Evolutionary conservation across 306 rosid genomes (phyloP), one percentile per base, ranked within the genome.

Genomic region (Quillaja saponaria): DNA sequence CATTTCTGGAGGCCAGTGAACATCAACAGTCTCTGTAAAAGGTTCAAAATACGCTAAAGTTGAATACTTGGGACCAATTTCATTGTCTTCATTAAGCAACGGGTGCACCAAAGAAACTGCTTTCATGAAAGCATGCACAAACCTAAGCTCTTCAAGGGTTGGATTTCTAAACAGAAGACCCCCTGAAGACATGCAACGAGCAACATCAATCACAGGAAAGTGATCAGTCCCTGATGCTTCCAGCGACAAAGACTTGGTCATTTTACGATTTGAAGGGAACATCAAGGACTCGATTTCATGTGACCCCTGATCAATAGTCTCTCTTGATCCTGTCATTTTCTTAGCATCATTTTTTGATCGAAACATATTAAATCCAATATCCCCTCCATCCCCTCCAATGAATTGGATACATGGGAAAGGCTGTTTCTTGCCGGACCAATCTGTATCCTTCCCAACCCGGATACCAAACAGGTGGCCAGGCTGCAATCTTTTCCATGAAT

Each of bases 311-410:
- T 55, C 75, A 40, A 78, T 38, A 2, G 85, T 86, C 62, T 86
- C 95, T 37, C 87, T 86, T 13, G 82, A 63, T 20, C 90, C 95
- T 10, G 83, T 81, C 95, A 86, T 83, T 68, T 72, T 83, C 81
- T 52, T 78, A 7, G 87, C 90, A 69, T 83, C 95, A 58, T 25
- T 78, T 38, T 83, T 78, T 21, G 87, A 79, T 50, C 79, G 58
- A 65, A 81, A 86, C 87, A 86, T 79, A 67, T 76, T 34, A 44
- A 86, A 74, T 7, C 90, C 87, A 35, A 74, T 35, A 69, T 83
- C 87, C 54, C 90, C 95, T 37, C 87, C 87, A 81, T 86, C 90
- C 39, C 87, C 90, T 71, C 95, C 95, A 66, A 86, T 25, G 71
- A 83, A 83, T 69, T 86, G 90, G 35, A 69, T 82, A 70, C 85